Conservation (phyloP, 805 yeast species). For the Saccharomycopsis oosterbeekiorum region DNA sequence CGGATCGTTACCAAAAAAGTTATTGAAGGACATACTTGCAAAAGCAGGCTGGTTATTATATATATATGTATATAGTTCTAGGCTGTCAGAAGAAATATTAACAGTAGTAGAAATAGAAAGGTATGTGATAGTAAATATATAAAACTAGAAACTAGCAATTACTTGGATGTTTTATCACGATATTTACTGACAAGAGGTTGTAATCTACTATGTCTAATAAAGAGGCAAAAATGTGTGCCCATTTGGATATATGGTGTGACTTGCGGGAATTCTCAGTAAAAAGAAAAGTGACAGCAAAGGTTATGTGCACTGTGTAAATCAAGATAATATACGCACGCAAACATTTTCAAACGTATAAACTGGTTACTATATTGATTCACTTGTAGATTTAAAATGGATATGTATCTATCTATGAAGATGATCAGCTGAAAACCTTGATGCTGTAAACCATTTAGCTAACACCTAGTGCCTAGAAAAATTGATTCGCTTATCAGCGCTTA, state of each 20-base stretch:
- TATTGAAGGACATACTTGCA: conserved; percentile 1
- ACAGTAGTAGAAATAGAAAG: neutral
- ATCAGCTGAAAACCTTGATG: too few relatives aligned
- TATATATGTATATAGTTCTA: neutral
- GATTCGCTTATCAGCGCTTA: too few relatives aligned
- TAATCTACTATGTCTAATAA: too few relatives aligned
- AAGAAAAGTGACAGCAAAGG: neutral
- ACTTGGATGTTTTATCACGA: too few relatives aligned
- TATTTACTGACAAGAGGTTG: too few relatives aligned
- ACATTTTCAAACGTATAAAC: neutral
- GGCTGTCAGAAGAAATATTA: too few relatives aligned
- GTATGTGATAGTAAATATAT: neutral
- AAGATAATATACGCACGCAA: neutral
- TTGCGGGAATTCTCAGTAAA: neutral
- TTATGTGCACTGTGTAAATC: neutral
- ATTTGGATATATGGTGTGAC: neutral
- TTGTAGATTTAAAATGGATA: too few relatives aligned
- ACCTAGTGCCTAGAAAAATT: too few relatives aligned
- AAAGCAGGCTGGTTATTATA: neutral
- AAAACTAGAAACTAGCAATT: too few relatives aligned
- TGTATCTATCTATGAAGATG: too few relatives aligned
- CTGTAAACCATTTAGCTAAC: too few relatives aligned
- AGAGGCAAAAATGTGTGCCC: neutral
- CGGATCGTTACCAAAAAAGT: conserved; percentile 4
- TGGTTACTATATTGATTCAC: too few relatives aligned